Evolutionary conservation across 768 basidiomycete species (phyloP), one percentile per base, ranked within the genome.

Genomic region (Suillus luteus): DNA sequence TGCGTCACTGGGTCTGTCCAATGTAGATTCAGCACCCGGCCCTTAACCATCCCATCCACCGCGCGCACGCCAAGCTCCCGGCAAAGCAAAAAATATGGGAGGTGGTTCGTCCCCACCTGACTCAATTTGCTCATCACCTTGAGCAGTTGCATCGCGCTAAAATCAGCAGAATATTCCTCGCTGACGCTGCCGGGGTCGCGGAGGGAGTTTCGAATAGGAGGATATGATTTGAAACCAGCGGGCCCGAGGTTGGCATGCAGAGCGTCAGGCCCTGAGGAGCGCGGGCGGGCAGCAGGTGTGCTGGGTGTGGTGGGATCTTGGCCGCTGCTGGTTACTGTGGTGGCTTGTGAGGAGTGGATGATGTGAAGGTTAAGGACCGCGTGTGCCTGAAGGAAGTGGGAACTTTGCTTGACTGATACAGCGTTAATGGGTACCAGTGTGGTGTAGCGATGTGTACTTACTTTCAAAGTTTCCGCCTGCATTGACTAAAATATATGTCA

Each of bases 341-440:
- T 73, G 3, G 77, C 73, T 71, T 92, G 90, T 1, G 89, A 88
- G 2, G 91, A 89, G 69, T 94, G 92, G 60, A 95, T 91, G 73
- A 95, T 90, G 72, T 95, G 93, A 15, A 95, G 83, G 67, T 95
- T 94, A 62, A 95, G 83, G 1, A 92, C 79, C 0, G 91, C 82
- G 64, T 94, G 90, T 0, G 93, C 93, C 77, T 94, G 93, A 27
- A 94, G 83, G 78, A 92, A 94, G 70, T 91, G 90, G 0, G 91
- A 91, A 63, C 88, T 87, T 69, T 90, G 88, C 69, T 87, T 87
- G 73, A 92, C 91, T 93, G 37, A 33, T 57, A 46, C 64, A 40
- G 19, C 22, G 17, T 63, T 65, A 52, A 66, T 68, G 12, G 43
- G n/a, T 61, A 15, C 49, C 55, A 38, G 15, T 33, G 19, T 19